Conservation (phyloP, 805 yeast species). For the Kodamaea lidongshanica region DNA sequence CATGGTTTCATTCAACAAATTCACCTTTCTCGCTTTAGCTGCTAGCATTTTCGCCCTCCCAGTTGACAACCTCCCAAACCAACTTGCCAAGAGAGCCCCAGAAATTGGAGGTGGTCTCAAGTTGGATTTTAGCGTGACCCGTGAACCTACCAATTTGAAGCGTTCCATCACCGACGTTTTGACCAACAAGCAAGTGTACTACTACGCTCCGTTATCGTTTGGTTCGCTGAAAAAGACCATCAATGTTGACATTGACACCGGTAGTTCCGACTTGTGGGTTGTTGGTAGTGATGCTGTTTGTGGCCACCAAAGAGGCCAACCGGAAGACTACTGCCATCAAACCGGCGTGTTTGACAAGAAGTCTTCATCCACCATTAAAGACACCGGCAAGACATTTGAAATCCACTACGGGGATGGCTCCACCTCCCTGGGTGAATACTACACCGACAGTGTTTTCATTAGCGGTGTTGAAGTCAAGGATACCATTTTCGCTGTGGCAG, state of each 20-base stretch:
- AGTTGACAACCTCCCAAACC: not conserved
- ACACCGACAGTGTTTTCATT: constrained; percentile 5
- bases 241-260: constrained; percentile 16
- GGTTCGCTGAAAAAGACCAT: constrained; percentile 18
- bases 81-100: constrained; percentile 2
- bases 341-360: constrained; percentile 8
- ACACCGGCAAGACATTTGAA: not conserved
- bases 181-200: constrained; percentile 5
- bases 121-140: constrained; percentile 2
- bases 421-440: constrained; percentile 4
- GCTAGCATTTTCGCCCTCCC: too few species aligned
- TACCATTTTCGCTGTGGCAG: constrained; percentile 7
- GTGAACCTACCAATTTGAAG: too few species aligned
- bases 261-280: constrained; percentile 10
- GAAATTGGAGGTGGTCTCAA: constrained; percentile 2
- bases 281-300: too few species aligned
- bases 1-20: too few species aligned
- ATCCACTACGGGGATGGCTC: constrained; percentile 2
- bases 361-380: constrained; percentile 7
- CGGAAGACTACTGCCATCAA: constrained; percentile 2
- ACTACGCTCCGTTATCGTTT: constrained; percentile 7
- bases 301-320: constrained; percentile 1
- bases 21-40: too few species aligned
- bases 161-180: constrained; percentile 1
- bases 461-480: constrained; percentile 5